phyloP scores from a whole-genome alignment of 106 monocot genomes.

The Dendrobium huoshanense region DNA sequence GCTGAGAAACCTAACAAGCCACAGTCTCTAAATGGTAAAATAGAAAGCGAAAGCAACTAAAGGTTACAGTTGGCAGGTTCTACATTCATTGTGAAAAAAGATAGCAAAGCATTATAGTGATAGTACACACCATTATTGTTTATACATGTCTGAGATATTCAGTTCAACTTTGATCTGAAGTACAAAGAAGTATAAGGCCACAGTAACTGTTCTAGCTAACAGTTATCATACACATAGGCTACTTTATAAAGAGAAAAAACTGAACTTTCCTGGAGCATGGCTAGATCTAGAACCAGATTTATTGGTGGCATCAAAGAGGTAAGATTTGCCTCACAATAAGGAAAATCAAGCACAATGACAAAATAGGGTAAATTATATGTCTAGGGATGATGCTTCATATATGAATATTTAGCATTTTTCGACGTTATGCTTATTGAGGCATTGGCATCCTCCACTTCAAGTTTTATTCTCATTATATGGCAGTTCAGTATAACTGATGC shows the following conservation, averaged over 20 bases:
- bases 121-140: neutral
- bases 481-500: neutral
- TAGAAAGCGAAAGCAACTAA: neutral
- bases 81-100: neutral
- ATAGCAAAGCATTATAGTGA: neutral
- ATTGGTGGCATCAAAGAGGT: neutral
- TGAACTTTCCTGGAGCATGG: neutral
- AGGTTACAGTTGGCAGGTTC: neutral
- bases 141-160: neutral
- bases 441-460: neutral
- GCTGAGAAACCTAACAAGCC: neutral
- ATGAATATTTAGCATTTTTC: neutral
- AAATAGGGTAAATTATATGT: neutral
- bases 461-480: neutral
- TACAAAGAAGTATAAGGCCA: neutral
- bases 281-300: neutral
- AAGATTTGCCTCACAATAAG: neutral
- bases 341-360: neutral
- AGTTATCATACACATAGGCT: no score
- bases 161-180: neutral
- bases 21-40: neutral
- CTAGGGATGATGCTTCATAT: neutral
- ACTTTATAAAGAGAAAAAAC: no score
- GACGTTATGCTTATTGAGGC: no score
- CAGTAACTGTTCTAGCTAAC: no score